A percentile compares a stretch with the other conserved stretches of the same genome.
These are phyloP conservation scores for Phaeoacremonium minimum DNA, from an alignment of 2,329 filamentous ascomycete genomes.

Conservation along the genomic window DNA sequence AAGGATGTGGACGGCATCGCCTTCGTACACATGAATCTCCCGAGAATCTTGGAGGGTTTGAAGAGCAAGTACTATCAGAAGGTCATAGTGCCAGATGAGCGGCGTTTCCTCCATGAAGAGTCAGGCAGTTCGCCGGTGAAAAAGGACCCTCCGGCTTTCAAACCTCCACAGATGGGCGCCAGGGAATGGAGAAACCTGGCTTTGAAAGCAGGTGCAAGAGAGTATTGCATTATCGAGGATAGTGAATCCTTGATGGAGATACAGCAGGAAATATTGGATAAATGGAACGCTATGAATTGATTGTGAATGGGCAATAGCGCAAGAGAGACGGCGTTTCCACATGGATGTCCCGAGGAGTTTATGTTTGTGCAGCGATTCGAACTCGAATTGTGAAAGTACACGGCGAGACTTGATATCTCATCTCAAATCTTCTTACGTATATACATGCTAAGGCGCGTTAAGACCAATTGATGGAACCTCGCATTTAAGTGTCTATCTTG, in stretches of 20 bases:
- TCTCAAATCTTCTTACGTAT: too few relatives aligned
- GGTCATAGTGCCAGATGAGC: not conserved
- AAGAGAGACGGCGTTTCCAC: too few relatives aligned
- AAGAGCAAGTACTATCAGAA: not conserved
- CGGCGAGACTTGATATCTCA: too few relatives aligned
- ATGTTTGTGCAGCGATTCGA: too few relatives aligned
- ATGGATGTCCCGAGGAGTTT: too few relatives aligned
- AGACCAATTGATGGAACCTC: too few relatives aligned
- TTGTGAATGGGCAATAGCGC: too few relatives aligned
- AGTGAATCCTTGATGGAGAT: not conserved
- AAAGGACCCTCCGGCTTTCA: not conserved
- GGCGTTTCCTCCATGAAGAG: not conserved
- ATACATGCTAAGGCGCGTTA: too few relatives aligned
- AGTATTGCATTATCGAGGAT: not conserved
- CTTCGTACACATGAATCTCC: not conserved
- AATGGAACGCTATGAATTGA: too few relatives aligned
- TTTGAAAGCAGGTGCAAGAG: not conserved
- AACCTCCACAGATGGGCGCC: not conserved
- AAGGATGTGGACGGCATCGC: not conserved
- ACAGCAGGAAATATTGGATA: too few relatives aligned
- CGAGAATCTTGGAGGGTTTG: not conserved
- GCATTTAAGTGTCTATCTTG: too few relatives aligned
- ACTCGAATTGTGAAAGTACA: too few relatives aligned
- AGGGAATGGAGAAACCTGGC: not conserved
- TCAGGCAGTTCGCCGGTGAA: not conserved